These are phyloP conservation scores for Dicorynia guianensis DNA, from an alignment of 306 rosid species.

Conservation along the genomic window DNA sequence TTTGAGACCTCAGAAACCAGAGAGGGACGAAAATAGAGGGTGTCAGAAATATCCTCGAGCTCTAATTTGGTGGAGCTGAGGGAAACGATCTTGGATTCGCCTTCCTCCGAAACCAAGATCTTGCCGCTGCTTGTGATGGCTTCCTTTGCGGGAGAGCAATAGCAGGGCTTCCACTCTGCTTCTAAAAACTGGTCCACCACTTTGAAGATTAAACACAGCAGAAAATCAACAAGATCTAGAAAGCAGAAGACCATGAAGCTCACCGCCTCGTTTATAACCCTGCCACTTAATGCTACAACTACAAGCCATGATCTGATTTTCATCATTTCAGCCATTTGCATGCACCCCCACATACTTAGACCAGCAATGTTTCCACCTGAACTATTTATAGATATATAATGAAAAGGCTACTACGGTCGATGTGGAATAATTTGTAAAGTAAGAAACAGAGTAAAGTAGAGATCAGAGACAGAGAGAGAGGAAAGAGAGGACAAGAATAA, in stretches of 20 bases:
- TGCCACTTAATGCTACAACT: slow-evolving; percentile 45
- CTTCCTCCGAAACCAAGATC: slow-evolving; percentile 83
- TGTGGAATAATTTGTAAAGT: no score
- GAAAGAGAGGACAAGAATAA: no score
- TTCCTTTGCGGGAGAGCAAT: slow-evolving; percentile 75
- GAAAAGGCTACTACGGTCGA: no score
- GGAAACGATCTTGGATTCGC: slow-evolving; percentile 76
- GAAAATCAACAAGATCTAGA: slow-evolving; percentile 70
- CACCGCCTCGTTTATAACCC: slow-evolving; percentile 64
- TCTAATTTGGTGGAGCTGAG: slow-evolving; percentile 63
- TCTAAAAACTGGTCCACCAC: slow-evolving; percentile 75
- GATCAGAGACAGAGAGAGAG: no score
- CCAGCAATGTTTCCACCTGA: no score
- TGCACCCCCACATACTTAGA: not conserved
- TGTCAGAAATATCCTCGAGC: slow-evolving; percentile 86
- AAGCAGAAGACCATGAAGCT: slow-evolving; percentile 70
- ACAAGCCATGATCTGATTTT: slow-evolving; percentile 41
- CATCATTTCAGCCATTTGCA: slow-evolving; percentile 37
- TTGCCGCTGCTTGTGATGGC: slow-evolving; percentile 74
- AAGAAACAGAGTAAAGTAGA: no score
- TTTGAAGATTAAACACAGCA: slow-evolving; percentile 71
- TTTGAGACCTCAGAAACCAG: slow-evolving; percentile 73
- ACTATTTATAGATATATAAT: no score
- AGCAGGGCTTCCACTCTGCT: slow-evolving; percentile 81
- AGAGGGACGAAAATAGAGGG: slow-evolving; percentile 82